Evolutionary conservation across 257 asterid genomes (phyloP).

Genomic region (Przewalskia tangutica): DNA sequence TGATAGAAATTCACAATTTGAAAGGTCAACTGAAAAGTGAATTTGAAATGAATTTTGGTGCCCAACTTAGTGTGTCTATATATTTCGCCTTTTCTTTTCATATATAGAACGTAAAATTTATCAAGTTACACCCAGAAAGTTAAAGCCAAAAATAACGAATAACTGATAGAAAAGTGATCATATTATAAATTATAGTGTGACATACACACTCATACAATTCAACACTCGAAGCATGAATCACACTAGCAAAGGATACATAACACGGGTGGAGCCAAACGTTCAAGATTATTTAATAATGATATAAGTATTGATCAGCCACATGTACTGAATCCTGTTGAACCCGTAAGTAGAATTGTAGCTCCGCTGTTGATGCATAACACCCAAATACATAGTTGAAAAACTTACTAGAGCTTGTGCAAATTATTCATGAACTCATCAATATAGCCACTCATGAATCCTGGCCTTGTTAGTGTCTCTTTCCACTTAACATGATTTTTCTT

Average conservation of each 20-base stretch:
- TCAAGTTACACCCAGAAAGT: neutral
- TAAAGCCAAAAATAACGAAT: neutral
- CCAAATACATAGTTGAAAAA: neutral
- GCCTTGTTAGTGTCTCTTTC: conserved; percentile 29
- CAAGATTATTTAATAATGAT: neutral
- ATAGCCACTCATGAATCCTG: conserved; percentile 37
- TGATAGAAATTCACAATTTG: too few species aligned
- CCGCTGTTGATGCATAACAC: neutral
- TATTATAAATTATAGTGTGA: neutral
- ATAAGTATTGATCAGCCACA: neutral
- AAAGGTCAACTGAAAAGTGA: too few species aligned
- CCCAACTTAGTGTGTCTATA: too few species aligned
- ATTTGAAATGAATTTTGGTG: too few species aligned
- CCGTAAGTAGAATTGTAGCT: neutral
- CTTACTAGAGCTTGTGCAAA: conserved; percentile 27
- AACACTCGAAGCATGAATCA: neutral
- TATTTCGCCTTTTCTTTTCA: neutral
- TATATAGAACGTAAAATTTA: neutral
- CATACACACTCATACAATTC: neutral
- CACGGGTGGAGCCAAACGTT: neutral
- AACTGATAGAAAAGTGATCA: neutral
- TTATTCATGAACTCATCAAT: conserved; percentile 39
- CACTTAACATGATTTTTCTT: conserved; percentile 46
- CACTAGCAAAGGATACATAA: neutral
- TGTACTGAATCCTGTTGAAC: neutral